Base-by-base conservation (phyloP, 208 protist species). In the Wallacemonas sp. region DNA sequence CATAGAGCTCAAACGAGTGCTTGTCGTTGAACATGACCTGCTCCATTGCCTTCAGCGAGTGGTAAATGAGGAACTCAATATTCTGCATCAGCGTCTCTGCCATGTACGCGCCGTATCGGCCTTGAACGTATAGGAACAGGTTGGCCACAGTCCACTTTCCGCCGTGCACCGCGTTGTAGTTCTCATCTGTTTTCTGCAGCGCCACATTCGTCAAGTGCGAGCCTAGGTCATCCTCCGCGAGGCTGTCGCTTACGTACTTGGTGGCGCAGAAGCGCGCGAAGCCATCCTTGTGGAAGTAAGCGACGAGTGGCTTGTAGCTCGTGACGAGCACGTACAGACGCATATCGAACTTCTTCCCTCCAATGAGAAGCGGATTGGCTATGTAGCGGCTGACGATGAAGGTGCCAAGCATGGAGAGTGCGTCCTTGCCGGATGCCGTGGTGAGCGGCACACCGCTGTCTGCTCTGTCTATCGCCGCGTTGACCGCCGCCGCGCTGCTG, bases 121-220 rank as follows among this genome's bases (percentile, higher is more conserved):
- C 66, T 47, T 97, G 84, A 14, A 98, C 47, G 58, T 94, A 97
- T 0, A 97, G 74, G 21, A 81, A 85, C 14, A 98, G 67, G 64
- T 96, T 91, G 27, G 68, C 51, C 21, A 98, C 69, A 1, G 75
- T 84, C 96, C 95, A 98, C 77, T 99, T 99, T 19, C 96, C 93
- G 6, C 97, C 97, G 79, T 98, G 94, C 27, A 80, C 66, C 27
- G 78, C 77, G 73, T 98, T 98, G 80, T 99, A 98, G 39, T 93
- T 77, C 21, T 88, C 87, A 49, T 90, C 92, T 6, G 94, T 78
- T 53, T 98, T 98, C 75, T 99, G 97, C 56, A 99, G 84, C 0
- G 97, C 95, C 9, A 98, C 95, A 72, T 99, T 99, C 1, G 98
- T 99, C 31, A 99, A 75, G 72, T 99, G 98, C 0, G 98, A 88